Conservation (phyloP, 768 basidiomycete genomes). For the Pulveroboletus sp. region DNA sequence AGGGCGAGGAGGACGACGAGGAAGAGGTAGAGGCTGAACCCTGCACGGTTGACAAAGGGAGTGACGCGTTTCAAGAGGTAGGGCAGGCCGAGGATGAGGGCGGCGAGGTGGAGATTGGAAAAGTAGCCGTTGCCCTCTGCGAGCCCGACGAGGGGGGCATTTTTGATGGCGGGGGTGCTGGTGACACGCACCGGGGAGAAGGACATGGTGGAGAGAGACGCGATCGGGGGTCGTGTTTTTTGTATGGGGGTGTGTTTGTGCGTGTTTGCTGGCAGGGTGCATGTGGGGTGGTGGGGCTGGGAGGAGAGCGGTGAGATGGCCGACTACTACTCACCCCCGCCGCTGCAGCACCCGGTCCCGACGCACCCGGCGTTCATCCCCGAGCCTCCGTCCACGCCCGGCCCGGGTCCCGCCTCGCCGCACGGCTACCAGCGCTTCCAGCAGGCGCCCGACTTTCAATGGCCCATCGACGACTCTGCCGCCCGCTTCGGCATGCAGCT, state of each 20-base stretch:
- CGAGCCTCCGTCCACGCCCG: constrained; percentile 71
- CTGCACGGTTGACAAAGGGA: constrained; percentile 79
- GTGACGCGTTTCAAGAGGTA: constrained; percentile 79
- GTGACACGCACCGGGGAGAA: constrained; percentile 55
- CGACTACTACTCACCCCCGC: constrained; percentile 59
- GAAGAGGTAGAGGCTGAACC: constrained; percentile 83
- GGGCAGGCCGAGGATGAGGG: constrained; percentile 73
- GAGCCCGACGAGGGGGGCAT: constrained; percentile 76
- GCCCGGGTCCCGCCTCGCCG: constrained; percentile 65
- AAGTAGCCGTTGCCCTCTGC: constrained; percentile 86
- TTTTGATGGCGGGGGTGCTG: constrained; percentile 74
- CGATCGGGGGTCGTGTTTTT: constrained; percentile 12
- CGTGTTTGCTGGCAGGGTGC: constrained; percentile 18
- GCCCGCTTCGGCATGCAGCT: constrained; percentile 96
- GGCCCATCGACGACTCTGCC: constrained; percentile 90
- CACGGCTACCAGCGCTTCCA: constrained; percentile 40
- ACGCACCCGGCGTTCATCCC: constrained; percentile 85
- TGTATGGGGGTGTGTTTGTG: constrained; percentile 22
- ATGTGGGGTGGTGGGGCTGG: too few relatives aligned
- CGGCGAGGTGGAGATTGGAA: constrained; percentile 75
- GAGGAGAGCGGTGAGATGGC: too few relatives aligned
- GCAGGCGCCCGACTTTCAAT: constrained; percentile 47
- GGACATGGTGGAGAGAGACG: constrained; percentile 33
- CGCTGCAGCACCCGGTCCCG: constrained; percentile 82
- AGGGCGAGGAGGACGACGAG: constrained; percentile 68